A percentile compares a stretch with the other conserved stretches of the same genome.
phyloP scores from a whole-genome alignment of 1,284 basidiomycete species.

The Ceratobasidium sp. region DNA sequence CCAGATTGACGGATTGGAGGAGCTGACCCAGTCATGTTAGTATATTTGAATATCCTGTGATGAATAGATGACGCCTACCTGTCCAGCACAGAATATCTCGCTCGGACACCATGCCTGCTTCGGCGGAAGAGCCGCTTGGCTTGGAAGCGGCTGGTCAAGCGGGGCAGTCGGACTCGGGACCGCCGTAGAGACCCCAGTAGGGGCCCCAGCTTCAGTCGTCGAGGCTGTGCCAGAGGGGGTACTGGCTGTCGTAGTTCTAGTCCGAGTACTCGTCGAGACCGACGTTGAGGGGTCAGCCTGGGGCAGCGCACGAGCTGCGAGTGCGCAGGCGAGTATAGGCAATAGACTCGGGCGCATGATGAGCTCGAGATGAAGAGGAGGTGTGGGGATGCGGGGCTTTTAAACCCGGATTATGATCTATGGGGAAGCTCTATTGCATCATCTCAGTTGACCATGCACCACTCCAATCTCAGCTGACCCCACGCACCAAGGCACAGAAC shows the following conservation, averaged over 20 bases:
- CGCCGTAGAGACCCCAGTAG: conserved; percentile 66
- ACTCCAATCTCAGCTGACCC: too few species aligned
- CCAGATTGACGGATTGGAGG: conserved; percentile 88
- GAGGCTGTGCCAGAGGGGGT: conserved; percentile 43
- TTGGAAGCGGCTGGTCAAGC: conserved; percentile 69
- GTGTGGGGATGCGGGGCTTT: too few species aligned
- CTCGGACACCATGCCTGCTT: conserved; percentile 83
- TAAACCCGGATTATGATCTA: too few species aligned
- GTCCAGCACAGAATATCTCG: conserved; percentile 81
- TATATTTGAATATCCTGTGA: too few species aligned
- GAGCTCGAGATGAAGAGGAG: too few species aligned
- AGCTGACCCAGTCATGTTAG: conserved; percentile 62
- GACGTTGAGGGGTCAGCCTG: conserved; percentile 21
- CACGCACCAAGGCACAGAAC: too few species aligned
- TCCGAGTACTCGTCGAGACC: conserved; percentile 6
- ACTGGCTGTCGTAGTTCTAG: not conserved
- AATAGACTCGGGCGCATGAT: conserved; percentile 13
- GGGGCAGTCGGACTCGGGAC: conserved; percentile 74
- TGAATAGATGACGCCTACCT: too few species aligned
- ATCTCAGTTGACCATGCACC: too few species aligned
- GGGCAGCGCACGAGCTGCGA: conserved; percentile 38
- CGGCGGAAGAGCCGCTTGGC: conserved; percentile 78
- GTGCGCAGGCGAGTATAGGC: conserved; percentile 17
- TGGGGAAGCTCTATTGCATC: too few species aligned
- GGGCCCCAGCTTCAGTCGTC: too few species aligned